Base-by-base conservation (phyloP, 2,329 filamentous ascomycete genomes). In the Pseudogymnoascus sp. region DNA sequence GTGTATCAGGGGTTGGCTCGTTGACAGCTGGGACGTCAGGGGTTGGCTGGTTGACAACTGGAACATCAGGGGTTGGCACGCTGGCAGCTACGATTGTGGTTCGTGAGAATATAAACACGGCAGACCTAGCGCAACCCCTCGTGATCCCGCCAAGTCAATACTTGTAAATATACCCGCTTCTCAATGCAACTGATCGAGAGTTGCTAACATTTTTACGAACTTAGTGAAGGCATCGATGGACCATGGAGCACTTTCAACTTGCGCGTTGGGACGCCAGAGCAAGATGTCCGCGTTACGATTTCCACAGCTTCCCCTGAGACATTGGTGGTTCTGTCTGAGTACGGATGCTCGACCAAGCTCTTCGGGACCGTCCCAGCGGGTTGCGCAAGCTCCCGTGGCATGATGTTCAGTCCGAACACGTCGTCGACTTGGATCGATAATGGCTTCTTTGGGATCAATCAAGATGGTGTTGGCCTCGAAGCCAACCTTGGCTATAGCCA, bases 191-290 rank as follows among this genome's bases (percentile, higher is more conserved):
- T 47, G 3, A 61, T 59, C 60, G n/a, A 18, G 35, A 25, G 7
- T 44, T 31, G n/a, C 31, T 18, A 42, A 42, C 16, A 42, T 16
- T 42, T 42, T 42, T 21, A 11, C 38, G 4, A 42, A 42, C n/a
- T n/a, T 16, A 38, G 71, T 53, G 75, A 77, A 23, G 76, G 76
- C 62, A 77, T 75, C 50, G 76, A 78, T 63, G 76, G 76, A 16
- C 72, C 72, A 18, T 77, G 75, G 75, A 76, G 74, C 65, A 77
- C 70, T 12, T 77, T 77, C 63, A 67, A 74, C 62, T 61, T 75
- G 38, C 73, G 72, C 14, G 71, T 75, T n/a, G 75, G 75, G n/a
- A 73, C 69, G 4, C 72, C 75, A 16, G 70, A 73, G 53, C 73
- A 75, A 63, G 69, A 72, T 63, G 66, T 76, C 12, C 69, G 75